Base-by-base conservation (phyloP, 31 red algal genomes). In the Bonnemaisonia californica region DNA sequence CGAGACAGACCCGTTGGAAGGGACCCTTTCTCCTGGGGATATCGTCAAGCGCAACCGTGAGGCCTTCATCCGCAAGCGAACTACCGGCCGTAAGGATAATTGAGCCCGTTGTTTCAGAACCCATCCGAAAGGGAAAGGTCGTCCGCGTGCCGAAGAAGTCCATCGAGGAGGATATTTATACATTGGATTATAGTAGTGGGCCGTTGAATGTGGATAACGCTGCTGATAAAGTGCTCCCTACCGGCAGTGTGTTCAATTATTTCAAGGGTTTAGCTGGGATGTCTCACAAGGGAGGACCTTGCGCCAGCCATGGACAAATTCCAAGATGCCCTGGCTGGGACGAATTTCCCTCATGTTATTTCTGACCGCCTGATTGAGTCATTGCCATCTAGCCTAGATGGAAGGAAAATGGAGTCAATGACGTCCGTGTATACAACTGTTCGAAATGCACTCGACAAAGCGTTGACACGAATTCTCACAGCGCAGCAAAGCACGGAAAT, bases 321-420 rank as follows among this genome's bases (percentile, higher is more conserved):
- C 47, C 26, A 85, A 28, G 93, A 95, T 13, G 71, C 58, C 5
- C 76, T 99, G 12, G 71, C 96, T 33, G 81, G 59, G 0, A 95
- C 93, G 68, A 99, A 99, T 74, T 93, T 99, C 36, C 84, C 97
- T 31, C 67, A 89, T 18, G 74, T 86, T 12, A 91, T 99, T 76
- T 93, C 97, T 26, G 91, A 99, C 30, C 28, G 66, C 68, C 64
- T 99, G 62, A 90, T 87, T 41, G 78, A 94, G n/a, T 94, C 93
- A 59, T 87, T 95, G 16, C 47, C 41, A 33, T 59, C 82, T 8
- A 91, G 85, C 32, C 65, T 99, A 63, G 80, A 89, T 21, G 93
- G 93, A 12, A 78, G 85, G 48, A 30, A 22, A 4, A 71, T 91
- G 74, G 82, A 91, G 4, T 80, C 87, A 7, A 77, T 96, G 76